These are phyloP conservation scores for Phytopythium montanum DNA, from an alignment of 352 stramenopile species.

Conservation along the genomic window DNA sequence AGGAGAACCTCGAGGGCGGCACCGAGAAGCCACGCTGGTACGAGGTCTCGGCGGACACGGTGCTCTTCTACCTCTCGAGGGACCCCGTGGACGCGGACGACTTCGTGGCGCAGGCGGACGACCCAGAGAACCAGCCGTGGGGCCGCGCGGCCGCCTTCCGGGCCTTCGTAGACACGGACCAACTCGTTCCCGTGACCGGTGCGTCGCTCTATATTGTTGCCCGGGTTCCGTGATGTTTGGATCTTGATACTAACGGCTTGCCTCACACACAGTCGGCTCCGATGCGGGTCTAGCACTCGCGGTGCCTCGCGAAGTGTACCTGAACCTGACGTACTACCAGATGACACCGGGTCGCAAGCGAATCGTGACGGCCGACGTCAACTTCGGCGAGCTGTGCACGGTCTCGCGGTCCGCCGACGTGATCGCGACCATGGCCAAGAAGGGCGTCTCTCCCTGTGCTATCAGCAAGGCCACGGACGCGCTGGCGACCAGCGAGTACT, in stretches of 20 bases:
- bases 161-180: slow-evolving; percentile 52
- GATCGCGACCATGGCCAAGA: slow-evolving; percentile 67
- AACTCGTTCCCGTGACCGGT: slow-evolving; percentile 76
- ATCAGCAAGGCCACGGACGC: slow-evolving; percentile 65
- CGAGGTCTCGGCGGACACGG: slow-evolving; percentile 64
- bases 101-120: slow-evolving; percentile 41
- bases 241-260: not conserved
- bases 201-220: slow-evolving; percentile 1
- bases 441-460: slow-evolving; percentile 51
- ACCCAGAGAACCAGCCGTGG: slow-evolving; percentile 33
- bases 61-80: slow-evolving; percentile 88
- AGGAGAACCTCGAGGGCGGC: slow-evolving; percentile 76
- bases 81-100: slow-evolving; percentile 54
- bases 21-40: slow-evolving; percentile 87
- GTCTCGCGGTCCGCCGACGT: slow-evolving; percentile 53
- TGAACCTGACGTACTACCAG: slow-evolving; percentile 83
- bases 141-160: slow-evolving; percentile 50
- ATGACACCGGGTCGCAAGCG: slow-evolving; percentile 57
- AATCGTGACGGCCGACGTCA: slow-evolving; percentile 55
- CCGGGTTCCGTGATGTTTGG: not conserved
- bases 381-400: slow-evolving; percentile 77
- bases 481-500: slow-evolving; percentile 72
- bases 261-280: slow-evolving; percentile 27
- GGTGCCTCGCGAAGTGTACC: slow-evolving; percentile 64
- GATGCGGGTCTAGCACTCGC: slow-evolving; percentile 39